Conservation (phyloP, 345 rosid genomes). For the Eucalyptus sideroxylon region DNA sequence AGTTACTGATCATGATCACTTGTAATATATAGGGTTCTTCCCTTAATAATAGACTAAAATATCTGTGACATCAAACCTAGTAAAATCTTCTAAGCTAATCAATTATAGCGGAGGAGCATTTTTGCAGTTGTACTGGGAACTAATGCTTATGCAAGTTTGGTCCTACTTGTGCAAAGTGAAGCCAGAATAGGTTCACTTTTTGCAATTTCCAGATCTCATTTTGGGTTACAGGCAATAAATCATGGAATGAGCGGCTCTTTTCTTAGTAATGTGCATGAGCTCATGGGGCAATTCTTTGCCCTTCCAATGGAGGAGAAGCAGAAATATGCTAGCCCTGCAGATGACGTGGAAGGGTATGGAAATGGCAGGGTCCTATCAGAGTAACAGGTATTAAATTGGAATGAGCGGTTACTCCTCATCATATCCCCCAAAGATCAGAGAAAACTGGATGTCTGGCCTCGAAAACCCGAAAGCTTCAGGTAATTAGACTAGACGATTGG, state of each 20-base stretch:
- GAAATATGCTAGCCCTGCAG: conserved; percentile 2
- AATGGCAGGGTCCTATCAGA: conserved; percentile 4
- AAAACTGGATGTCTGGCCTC: conserved; percentile 10
- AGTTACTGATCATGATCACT: neutral
- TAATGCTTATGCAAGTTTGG: neutral
- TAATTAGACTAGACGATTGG: neutral
- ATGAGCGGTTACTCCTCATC: conserved; percentile 7
- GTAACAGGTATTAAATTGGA: conserved; percentile 9
- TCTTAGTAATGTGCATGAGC: neutral
- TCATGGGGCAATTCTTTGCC: conserved; percentile 6
- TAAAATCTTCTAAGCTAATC: neutral
- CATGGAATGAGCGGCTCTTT: conserved; percentile 14
- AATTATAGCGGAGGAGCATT: neutral
- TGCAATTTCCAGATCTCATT: neutral
- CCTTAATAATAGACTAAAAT: neutral
- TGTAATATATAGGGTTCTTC: neutral
- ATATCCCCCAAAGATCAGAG: conserved; percentile 3
- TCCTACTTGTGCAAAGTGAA: neutral
- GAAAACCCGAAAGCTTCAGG: accelerated
- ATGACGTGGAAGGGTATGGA: conserved; percentile 16
- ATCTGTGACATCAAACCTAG: neutral
- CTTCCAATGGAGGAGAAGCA: conserved; percentile 15
- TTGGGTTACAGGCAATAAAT: conserved; percentile 1
- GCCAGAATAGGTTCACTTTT: neutral
- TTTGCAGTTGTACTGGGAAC: neutral